These are phyloP conservation scores for Leccinum glutinopallens DNA, from an alignment of 1,284 basidiomycete species.

Conservation along the genomic window DNA sequence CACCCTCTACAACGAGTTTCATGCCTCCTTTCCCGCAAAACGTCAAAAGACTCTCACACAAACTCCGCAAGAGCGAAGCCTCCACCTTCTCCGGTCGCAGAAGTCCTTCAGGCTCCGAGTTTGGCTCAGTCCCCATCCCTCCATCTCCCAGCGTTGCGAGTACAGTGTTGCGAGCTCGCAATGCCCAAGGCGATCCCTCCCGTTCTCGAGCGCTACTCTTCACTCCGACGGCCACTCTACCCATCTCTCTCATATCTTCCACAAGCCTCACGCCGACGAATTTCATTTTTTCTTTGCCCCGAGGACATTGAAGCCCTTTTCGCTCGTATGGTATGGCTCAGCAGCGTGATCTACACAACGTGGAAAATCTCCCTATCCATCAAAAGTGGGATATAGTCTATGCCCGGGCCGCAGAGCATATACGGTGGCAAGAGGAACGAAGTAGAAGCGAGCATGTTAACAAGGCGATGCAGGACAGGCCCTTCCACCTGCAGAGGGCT, in stretches of 20 bases:
- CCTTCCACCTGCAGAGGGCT: slow-evolving; percentile 55
- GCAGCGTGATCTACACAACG: slow-evolving; percentile 63
- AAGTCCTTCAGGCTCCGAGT: slow-evolving; percentile 49
- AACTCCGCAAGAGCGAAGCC: slow-evolving; percentile 57
- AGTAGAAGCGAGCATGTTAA: slow-evolving; percentile 58
- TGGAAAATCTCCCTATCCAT: slow-evolving; percentile 67
- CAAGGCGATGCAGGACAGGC: slow-evolving; percentile 59
- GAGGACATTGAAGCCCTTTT: slow-evolving; percentile 80
- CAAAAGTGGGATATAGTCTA: slow-evolving; percentile 95
- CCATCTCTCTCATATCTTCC: slow-evolving; percentile 58
- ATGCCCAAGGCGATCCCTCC: slow-evolving; percentile 55
- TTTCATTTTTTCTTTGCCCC: slow-evolving; percentile 75
- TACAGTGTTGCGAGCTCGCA: slow-evolving; percentile 50
- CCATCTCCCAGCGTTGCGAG: slow-evolving; percentile 38
- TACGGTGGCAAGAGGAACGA: slow-evolving; percentile 76
- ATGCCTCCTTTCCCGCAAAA: slow-evolving; percentile 39
- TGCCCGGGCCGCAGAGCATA: slow-evolving; percentile 80
- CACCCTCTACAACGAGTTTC: slow-evolving; percentile 56
- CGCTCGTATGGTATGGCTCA: slow-evolving; percentile 70
- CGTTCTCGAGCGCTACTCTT: slow-evolving; percentile 58
- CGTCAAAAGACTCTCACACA: slow-evolving; percentile 39
- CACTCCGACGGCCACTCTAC: slow-evolving; percentile 55
- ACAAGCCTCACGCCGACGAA: slow-evolving; percentile 55
- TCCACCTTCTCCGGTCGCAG: slow-evolving; percentile 46
- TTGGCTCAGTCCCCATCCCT: slow-evolving; percentile 44